Base-by-base conservation (phyloP, 139 green algal species). In the Chlorella sp. region DNA sequence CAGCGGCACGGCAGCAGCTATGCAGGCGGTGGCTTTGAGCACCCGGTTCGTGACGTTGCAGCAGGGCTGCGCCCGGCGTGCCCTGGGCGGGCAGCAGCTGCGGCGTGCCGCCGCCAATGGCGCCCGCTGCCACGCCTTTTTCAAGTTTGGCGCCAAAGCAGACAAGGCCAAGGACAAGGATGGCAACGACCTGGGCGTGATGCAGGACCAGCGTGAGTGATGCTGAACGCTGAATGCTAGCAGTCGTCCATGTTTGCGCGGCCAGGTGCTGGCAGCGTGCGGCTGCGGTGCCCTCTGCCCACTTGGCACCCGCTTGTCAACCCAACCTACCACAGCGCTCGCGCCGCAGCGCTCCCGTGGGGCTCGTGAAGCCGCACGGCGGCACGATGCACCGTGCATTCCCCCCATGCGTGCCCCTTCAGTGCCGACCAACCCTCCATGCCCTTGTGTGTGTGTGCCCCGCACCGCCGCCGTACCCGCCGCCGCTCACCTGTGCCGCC, bases 101-200 rank as follows among this genome's bases (percentile, higher is more conserved):
- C 34, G 57, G 39, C 60, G 73, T 7, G 53, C 57, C 2, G 69
- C n/a, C 34, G 36, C 42, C n/a, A 93, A 93, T 69, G 91, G 91
- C 30, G 76, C 73, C 69, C 86, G 86, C n/a, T 93, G 91, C 89
- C 86, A 36, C 37, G 91, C 92, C 36, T 96, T 97, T 76, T 97
- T 97, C 92, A 95, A 95, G 61, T 97, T 97, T 69, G 93, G 94
- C 86, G 95, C 95, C 90, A 93, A 93, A 37, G 22, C 21, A 28
- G 64, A 71, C 14, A 34, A 71, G 26, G 48, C 39, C 15, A 90
- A 90, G 37, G 61, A 89, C 22, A 93, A 88, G 68, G 28, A n/a
- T 32, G 84, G 36, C 60, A 32, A 36, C 86, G n/a, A 48, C 9
- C 16, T 60, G 15, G 73, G 78, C 39, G 37, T 28, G 40, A 24